Percentiles rank a stretch among this genome's conserved stretches.
These are phyloP conservation scores for Globisporangium radiosum DNA, from an alignment of 352 stramenopile genomes.

Conservation along the genomic window DNA sequence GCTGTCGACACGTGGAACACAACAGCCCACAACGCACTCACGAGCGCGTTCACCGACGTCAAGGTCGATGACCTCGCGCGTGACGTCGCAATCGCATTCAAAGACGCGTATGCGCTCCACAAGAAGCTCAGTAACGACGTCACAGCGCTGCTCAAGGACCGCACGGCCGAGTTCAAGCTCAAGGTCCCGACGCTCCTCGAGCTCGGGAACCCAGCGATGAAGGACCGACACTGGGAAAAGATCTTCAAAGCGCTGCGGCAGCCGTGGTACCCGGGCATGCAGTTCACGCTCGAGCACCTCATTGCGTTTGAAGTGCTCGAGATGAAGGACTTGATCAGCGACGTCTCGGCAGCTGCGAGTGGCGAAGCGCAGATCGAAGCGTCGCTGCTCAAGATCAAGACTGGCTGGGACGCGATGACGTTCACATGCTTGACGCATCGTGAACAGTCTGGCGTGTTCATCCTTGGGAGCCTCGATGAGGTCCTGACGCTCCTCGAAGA, in stretches of 20 bases:
- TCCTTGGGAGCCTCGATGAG: conserved; percentile 87
- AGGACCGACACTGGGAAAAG: conserved; percentile 93
- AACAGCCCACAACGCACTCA: conserved; percentile 70
- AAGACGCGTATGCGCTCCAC: conserved; percentile 85
- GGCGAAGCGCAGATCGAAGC: conserved; percentile 89
- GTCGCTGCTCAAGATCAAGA: conserved; percentile 84
- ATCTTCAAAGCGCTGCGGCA: conserved; percentile 89
- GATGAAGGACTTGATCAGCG: conserved; percentile 83
- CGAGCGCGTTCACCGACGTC: conserved; percentile 79
- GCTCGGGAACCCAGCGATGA: conserved; percentile 88
- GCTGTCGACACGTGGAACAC: conserved; percentile 86
- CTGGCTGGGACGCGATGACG: conserved; percentile 83
- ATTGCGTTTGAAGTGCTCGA: conserved; percentile 84
- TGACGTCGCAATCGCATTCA: conserved; percentile 82
- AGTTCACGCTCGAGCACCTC: conserved; percentile 87
- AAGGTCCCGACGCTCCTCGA: conserved; percentile 90
- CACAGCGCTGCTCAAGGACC: conserved; percentile 81
- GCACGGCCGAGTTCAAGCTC: conserved; percentile 85
- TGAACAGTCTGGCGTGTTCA: conserved; percentile 84
- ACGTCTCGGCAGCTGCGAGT: conserved; percentile 81
- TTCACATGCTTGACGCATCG: conserved; percentile 83
- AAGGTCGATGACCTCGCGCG: conserved; percentile 87
- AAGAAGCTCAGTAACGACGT: conserved; percentile 91
- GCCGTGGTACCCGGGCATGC: conserved; percentile 84
- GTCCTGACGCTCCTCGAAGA: conserved; percentile 88